These are phyloP conservation scores for Cynara cardunculus DNA, from an alignment of 129 eudicot genomes.

Conservation along the genomic window DNA sequence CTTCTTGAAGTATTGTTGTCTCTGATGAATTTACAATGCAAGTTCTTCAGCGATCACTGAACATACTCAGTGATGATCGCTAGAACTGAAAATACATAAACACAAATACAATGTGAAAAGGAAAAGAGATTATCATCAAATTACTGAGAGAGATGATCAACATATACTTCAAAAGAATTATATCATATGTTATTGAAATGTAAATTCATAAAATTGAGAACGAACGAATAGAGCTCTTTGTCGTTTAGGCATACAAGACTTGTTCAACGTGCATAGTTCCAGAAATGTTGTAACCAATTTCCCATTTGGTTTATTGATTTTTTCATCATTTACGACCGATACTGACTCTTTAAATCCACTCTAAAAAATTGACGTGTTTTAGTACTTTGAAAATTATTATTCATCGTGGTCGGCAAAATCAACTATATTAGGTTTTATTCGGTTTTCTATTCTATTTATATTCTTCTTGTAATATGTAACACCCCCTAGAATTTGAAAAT, in stretches of 20 bases:
- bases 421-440: not conserved
- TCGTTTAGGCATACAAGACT: not conserved
- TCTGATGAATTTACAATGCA: too few relatives aligned
- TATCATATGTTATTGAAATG: not conserved
- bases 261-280: not conserved
- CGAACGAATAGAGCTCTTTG: not conserved
- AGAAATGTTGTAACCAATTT: not conserved
- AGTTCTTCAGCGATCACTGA: too few relatives aligned
- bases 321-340: not conserved
- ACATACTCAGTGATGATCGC: too few relatives aligned
- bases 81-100: too few relatives aligned
- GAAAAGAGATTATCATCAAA: too few relatives aligned
- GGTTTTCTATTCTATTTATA: not conserved
- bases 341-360: not conserved
- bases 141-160: too few relatives aligned
- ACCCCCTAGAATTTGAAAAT: too few relatives aligned
- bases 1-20: too few relatives aligned
- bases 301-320: not conserved
- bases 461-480: too few relatives aligned
- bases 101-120: too few relatives aligned
- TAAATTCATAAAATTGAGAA: not conserved
- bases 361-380: not conserved
- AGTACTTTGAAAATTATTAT: not conserved
- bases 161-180: too few relatives aligned
- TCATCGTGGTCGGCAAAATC: not conserved